These are phyloP conservation scores for Haematococcus sp. DNA, from an alignment of 139 green algal species.

Conservation along the genomic window DNA sequence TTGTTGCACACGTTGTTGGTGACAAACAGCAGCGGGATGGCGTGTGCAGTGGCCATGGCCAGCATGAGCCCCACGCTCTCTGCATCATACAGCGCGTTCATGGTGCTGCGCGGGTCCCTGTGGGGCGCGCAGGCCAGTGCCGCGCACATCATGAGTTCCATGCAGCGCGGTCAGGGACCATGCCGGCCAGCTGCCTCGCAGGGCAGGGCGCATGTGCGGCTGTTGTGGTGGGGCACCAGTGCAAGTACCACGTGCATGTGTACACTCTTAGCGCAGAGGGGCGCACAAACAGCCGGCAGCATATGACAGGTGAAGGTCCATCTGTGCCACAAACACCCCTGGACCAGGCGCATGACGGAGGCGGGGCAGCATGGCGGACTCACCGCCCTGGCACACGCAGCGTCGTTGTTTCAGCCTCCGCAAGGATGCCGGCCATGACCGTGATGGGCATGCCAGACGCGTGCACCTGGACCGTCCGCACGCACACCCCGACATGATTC, in stretches of 20 bases:
- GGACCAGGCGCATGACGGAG: too few relatives aligned
- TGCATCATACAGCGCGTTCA: slow-evolving; percentile 44
- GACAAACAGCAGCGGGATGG: slow-evolving; percentile 47
- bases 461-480: neutral
- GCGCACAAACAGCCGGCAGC: too few relatives aligned
- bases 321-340: too few relatives aligned
- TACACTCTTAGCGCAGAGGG: too few relatives aligned
- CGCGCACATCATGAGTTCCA: too few relatives aligned
- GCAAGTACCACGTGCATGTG: neutral
- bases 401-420: slow-evolving; percentile 28
- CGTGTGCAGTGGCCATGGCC: slow-evolving; percentile 19
- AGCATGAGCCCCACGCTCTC: slow-evolving; percentile 29
- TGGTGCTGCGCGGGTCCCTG: slow-evolving; percentile 44
- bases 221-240: neutral
- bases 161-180: too few relatives aligned
- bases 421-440: slow-evolving; percentile 43
- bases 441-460: slow-evolving; percentile 35
- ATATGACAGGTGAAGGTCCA: too few relatives aligned
- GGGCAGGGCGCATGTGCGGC: neutral
- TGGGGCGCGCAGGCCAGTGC: too few relatives aligned
- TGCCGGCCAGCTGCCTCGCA: too few relatives aligned
- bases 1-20: slow-evolving; percentile 55
- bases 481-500: neutral
- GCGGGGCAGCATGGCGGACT: neutral
- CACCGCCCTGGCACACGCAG: slow-evolving; percentile 26